phyloP scores from a whole-genome alignment of 2,329 filamentous ascomycete genomes.

The Diplodia intermedia region DNA sequence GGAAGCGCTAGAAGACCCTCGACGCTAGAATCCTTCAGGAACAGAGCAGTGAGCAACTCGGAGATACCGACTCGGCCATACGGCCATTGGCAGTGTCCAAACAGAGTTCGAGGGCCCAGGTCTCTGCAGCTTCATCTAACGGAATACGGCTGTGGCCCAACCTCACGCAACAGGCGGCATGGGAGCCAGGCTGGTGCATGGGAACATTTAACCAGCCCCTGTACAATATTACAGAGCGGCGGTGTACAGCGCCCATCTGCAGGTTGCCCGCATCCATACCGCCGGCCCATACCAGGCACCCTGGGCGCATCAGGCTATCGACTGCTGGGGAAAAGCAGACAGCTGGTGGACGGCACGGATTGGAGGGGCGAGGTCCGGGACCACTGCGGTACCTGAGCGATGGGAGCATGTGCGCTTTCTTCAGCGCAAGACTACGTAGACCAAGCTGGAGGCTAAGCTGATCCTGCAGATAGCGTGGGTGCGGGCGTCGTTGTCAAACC shows the following conservation, averaged over 20 bases:
- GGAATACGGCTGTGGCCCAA: conserved; percentile 1
- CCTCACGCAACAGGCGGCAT: conserved; percentile 3
- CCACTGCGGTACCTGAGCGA: conserved; percentile 5
- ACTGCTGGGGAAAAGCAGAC: neutral
- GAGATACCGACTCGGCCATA: neutral
- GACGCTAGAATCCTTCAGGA: neutral
- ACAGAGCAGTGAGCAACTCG: neutral
- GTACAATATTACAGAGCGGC: conserved; percentile 15
- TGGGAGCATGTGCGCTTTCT: conserved; percentile 8
- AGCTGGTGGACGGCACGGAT: conserved; percentile 2
- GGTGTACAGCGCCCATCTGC: conserved; percentile 6
- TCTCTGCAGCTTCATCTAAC: conserved; percentile 6
- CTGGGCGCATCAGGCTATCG: neutral
- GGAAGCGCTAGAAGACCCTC: neutral
- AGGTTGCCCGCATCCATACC: conserved; percentile 11
- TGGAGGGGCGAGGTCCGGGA: neutral
- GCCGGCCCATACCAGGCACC: neutral
- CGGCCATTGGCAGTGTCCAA: neutral
- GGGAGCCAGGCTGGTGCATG: neutral
- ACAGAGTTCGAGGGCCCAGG: neutral
- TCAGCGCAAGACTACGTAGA: conserved; percentile 1
- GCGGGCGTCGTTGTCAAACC: conserved; percentile 16
- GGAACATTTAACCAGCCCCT: neutral
- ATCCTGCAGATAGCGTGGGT: conserved; percentile 8
- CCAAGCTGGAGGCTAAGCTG: conserved; percentile 1